Conservation (phyloP, 495 filamentous ascomycete species). For the Neurospora africana region DNA sequence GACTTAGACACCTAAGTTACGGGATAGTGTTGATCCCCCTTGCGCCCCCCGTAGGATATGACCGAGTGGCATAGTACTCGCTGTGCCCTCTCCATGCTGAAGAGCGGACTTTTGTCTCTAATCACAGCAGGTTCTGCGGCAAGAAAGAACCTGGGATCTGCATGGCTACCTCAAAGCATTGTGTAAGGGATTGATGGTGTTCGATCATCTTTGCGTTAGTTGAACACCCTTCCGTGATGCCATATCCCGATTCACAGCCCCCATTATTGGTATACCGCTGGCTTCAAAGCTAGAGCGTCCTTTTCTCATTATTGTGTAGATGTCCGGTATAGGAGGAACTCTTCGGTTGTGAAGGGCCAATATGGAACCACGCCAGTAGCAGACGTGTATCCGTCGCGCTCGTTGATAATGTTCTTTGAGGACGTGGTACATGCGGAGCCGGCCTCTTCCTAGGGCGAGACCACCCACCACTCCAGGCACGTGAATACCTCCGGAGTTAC, state of each 20-base stretch:
- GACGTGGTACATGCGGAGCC: constrained; percentile 83
- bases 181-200: background rate
- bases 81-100: background rate
- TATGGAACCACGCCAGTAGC: constrained; percentile 72
- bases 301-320: background rate
- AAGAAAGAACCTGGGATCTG: background rate
- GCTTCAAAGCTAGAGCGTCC: background rate
- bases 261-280: background rate
- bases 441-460: constrained; percentile 74
- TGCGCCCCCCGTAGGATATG: background rate
- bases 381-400: constrained; percentile 64
- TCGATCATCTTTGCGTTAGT: background rate
- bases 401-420: constrained; percentile 73
- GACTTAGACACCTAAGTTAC: background rate
- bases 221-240: background rate
- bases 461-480: constrained; percentile 84
- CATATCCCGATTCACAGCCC: background rate
- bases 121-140: background rate
- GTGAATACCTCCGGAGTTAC: constrained; percentile 38
- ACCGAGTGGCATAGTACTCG: background rate
- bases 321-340: constrained; percentile 52
- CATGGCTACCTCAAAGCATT: background rate
- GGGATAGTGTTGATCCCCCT: background rate
- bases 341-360: constrained; percentile 50
- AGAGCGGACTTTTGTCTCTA: background rate